Evolutionary conservation across 1,284 basidiomycete species (phyloP), one percentile per base, ranked within the genome.

Genomic region (Rhizopogon hawkerae): DNA sequence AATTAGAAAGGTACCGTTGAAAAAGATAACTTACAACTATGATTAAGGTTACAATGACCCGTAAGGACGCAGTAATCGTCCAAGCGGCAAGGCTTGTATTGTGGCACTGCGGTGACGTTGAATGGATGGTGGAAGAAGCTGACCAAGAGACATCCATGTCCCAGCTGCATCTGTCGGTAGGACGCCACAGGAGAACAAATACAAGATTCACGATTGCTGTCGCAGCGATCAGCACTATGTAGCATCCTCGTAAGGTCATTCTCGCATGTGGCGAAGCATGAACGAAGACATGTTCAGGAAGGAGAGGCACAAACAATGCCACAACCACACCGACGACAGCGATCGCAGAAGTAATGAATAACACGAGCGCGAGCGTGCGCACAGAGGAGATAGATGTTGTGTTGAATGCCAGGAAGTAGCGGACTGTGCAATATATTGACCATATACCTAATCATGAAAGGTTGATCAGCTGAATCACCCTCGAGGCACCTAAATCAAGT

Each of bases 141-240:
- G 78, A 73, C 84, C 84, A 87, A 3, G 79, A 64, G 37, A 81
- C 68, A 58, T 87, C 84, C 41, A 85, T 67, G 55, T 83, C 80
- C 67, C 81, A 69, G 37, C 66, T 60, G 55, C 84, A 86, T 14
- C 77, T 71, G 34, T 67, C 62, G n/a, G 54, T 58, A 7, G 77
- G 58, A 49, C 70, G 69, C 49, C 76, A 64, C 5, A 73, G 47
- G 43, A 73, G 69, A 43, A 80, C 67, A 31, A 85, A 62, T 10
- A 68, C 70, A 39, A 84, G 52, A 58, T 83, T 86, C 52, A 72
- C 68, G 43, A 76, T 55, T 23, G 83, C 70, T 9, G 78, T 75
- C 2, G 60, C 67, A 36, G 79, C 57, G 4, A 85, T 58, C 45
- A 75, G 62, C 38, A 76, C 53, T 8, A 78, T 69, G n/a, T 77